Conservation (phyloP, 1,284 basidiomycete species). For the Trichosporon faecale region DNA sequence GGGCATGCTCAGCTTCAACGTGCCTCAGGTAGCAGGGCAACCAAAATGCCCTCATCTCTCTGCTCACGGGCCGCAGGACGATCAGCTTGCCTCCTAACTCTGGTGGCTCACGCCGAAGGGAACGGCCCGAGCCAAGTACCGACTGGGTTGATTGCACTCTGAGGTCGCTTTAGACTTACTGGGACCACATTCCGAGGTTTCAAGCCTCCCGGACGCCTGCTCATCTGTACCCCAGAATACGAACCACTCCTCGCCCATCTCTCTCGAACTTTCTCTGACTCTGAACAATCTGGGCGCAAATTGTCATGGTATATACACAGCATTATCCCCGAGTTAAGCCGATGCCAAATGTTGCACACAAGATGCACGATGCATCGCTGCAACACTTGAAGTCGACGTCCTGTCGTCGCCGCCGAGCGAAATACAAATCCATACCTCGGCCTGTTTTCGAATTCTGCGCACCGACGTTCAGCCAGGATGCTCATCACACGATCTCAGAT, state of each 20-base stretch:
- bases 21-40: not conserved
- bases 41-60: not conserved
- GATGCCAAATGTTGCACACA: not conserved
- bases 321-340: not conserved
- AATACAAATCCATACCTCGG: not conserved
- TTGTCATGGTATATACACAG: not conserved
- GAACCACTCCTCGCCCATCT: not conserved
- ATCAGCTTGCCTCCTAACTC: not conserved
- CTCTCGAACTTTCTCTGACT: not conserved
- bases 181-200: not conserved
- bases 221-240: not conserved
- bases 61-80: not conserved
- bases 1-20: not conserved
- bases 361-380: not conserved
- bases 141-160: not conserved
- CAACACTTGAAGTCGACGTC: not conserved
- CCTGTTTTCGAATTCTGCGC: not conserved
- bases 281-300: not conserved
- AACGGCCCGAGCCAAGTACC: not conserved
- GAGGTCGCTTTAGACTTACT: not conserved
- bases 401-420: not conserved
- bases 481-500: not conserved
- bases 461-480: not conserved
- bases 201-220: constrained; percentile 9
- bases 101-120: not conserved